These are phyloP conservation scores for Enterospora canceri DNA, from an alignment of 371 early-diverging fungal genomes.

Conservation along the genomic window DNA sequence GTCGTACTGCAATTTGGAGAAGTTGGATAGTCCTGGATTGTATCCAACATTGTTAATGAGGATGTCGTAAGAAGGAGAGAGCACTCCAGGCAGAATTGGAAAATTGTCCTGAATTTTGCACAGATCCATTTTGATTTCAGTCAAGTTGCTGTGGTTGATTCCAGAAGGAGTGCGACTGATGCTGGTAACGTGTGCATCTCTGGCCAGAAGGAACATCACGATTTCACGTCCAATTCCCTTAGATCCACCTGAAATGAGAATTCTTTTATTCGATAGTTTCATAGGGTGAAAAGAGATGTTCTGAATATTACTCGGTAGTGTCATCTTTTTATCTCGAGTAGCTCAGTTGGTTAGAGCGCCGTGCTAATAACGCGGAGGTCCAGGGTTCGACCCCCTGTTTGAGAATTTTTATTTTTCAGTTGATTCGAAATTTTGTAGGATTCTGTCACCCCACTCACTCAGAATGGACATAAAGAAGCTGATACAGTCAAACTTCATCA, in stretches of 20 bases:
- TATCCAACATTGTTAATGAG: conserved; percentile 43
- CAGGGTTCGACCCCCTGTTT: conserved; percentile 4
- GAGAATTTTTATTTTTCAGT: not conserved
- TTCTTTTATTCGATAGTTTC: not conserved
- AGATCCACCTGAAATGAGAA: conserved; percentile 23
- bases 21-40: conserved; percentile 30
- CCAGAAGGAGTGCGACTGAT: conserved; percentile 12
- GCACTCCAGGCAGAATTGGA: not conserved
- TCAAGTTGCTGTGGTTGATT: conserved; percentile 11
- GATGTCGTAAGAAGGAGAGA: conserved; percentile 29
- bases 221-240: conserved; percentile 29
- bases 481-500: not conserved
- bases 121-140: conserved; percentile 30
- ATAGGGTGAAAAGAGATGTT: not conserved
- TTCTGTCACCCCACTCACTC: not conserved
- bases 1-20: conserved; percentile 4
- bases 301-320: not conserved
- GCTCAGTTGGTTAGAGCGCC: not conserved
- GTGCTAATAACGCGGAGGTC: not conserved
- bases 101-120: not conserved
- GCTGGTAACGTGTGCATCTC: conserved; percentile 2
- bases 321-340: not conserved
- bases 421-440: not conserved
- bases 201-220: conserved; percentile 8
- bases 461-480: not conserved